Evolutionary conservation across 768 basidiomycete species (phyloP), one percentile per base, ranked within the genome.

Genomic region (Naganishia antarctica): DNA sequence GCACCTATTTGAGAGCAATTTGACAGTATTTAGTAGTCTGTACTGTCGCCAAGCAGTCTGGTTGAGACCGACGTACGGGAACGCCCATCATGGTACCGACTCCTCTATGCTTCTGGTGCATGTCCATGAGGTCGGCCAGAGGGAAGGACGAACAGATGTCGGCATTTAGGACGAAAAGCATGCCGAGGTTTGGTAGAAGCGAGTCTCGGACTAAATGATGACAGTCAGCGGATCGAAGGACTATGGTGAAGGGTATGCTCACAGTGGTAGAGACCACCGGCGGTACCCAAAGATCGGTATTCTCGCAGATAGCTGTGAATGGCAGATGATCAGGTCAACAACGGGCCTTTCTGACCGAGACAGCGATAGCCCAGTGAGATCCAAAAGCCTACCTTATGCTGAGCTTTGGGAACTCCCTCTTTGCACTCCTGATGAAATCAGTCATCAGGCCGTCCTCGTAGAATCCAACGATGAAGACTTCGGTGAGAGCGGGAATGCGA

Each of bases 151-250:
- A 80, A 66, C 77, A 79, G 67, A 81, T 75, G 66, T 81, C 80
- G 66, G 79, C 78, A 70, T 81, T 80, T 67, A 80, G 75, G 69
- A 81, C 79, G 69, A 79, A 80, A 72, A 81, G 75, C 68, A 79
- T 75, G 25, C 70, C 74, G 50, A 70, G 79, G 74, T 64, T 73
- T 63, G 66, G 77, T 70, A 78, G 74, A 64, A 80, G 78, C 5
- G 75, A 69, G 65, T 80, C 80, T 59, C 79, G 75, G 76, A 80
- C 75, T 76, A 43, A n/a, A 21, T 65, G 49, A 69, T 70, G 64
- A 67, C 68, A 15, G 67, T 41, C 4, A 66, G 67, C 43, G 28
- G 18, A 7, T 21, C 18, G 12, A 37, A 53, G 51, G 18, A n/a
- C 9, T 23, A 16, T 15, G 6, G 37, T 21, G 21, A 23, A 23